phyloP scores from a whole-genome alignment of 2,329 filamentous ascomycete species.

The Clathrospora elynae region DNA sequence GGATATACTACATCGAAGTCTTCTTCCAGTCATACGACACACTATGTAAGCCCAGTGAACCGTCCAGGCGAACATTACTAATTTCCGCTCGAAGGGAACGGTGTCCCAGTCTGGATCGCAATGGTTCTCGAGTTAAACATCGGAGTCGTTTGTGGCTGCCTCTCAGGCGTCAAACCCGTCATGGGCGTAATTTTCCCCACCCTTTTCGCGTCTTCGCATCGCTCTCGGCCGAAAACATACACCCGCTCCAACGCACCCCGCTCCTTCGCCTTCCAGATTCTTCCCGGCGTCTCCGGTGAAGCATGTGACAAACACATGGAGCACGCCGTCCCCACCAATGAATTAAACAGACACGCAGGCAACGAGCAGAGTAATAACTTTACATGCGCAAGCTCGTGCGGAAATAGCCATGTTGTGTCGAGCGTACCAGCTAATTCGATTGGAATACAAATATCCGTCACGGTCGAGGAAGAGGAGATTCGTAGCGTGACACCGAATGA shows the following conservation, averaged over 20 bases:
- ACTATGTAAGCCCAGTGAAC: conserved; percentile 29
- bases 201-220: conserved; percentile 23
- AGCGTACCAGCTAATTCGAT: no score
- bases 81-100: conserved; percentile 26
- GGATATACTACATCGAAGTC: conserved; percentile 37
- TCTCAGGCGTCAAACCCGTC: conserved; percentile 41
- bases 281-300: conserved; percentile 21
- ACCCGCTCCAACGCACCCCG: conserved; percentile 8
- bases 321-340: no score
- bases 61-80: neutral
- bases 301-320: no score
- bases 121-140: conserved; percentile 37
- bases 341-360: no score
- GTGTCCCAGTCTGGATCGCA: conserved; percentile 26
- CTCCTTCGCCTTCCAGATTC: conserved; percentile 23
- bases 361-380: no score
- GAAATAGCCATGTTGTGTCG: no score
- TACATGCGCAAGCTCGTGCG: no score
- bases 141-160: conserved; percentile 40
- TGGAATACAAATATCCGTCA: no score
- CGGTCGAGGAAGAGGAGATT: no score
- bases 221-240: conserved; percentile 10
- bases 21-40: conserved; percentile 35
- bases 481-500: no score
- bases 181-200: conserved; percentile 35